A percentile compares a stretch with the other conserved stretches of the same genome.
phyloP scores from a whole-genome alignment of 1,139 yeast species.

The Oligophagozyma castellii region DNA sequence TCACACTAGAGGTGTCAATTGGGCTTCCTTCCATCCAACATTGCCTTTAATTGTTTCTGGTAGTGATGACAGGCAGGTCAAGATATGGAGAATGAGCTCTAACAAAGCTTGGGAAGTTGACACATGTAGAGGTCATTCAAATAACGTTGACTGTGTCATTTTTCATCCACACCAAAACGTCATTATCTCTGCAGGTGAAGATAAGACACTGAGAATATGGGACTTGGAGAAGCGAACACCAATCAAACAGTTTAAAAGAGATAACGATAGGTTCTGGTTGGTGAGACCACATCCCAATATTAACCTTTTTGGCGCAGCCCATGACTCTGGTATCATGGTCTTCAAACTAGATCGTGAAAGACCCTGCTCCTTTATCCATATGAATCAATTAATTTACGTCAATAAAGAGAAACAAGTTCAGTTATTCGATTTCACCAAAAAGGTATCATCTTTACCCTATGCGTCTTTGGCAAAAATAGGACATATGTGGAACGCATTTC shows the following conservation, averaged over 20 bases:
- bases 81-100: constrained; percentile 96
- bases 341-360: constrained; percentile 96
- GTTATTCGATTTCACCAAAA: constrained; percentile 49
- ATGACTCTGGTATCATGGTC: constrained; percentile 96
- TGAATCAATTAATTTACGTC: constrained; percentile 56
- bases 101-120: constrained; percentile 99
- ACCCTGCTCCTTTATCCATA: constrained; percentile 72
- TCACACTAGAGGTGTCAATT: constrained; percentile 95
- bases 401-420: constrained; percentile 83
- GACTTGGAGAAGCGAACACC: constrained; percentile 89
- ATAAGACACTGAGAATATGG: constrained; percentile 96
- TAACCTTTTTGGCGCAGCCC: constrained; percentile 92
- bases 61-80: constrained; percentile 91
- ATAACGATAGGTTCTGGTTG: constrained; percentile 90
- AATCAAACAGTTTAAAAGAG: constrained; percentile 89
- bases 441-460: constrained; percentile 61
- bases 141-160: constrained; percentile 75
- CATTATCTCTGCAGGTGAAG: constrained; percentile 89
- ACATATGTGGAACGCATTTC: constrained; percentile 72
- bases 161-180: constrained; percentile 93
- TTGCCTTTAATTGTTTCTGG: constrained; percentile 90
- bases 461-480: constrained; percentile 76
- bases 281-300: constrained; percentile 79
- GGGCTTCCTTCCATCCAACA: constrained; percentile 97
- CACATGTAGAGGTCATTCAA: constrained; percentile 94